Base-by-base conservation (phyloP, 2,329 filamentous ascomycete genomes). In the Arthrocladium fulminans region DNA sequence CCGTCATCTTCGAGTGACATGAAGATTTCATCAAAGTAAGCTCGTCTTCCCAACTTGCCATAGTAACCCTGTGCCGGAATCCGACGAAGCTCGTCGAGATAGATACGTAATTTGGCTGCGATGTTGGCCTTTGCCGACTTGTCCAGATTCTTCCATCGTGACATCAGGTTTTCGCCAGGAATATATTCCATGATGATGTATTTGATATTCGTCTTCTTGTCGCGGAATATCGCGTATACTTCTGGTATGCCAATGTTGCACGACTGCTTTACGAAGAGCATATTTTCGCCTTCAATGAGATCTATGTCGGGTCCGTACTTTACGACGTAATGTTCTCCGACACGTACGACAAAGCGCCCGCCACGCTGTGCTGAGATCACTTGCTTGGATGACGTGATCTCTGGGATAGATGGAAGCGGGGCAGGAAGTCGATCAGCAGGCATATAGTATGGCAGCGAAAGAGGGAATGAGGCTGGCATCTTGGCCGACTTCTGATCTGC, bases 361-460 rank as follows among this genome's bases (percentile, higher is more conserved):
- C 43, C 43, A 34, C 43, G 27, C 32, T 51, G 40, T 25, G 40
- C 23, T 32, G 51, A 34, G 17, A 52, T 47, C 39, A 52, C 27
- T 13, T 55, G 45, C 32, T 32, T 29, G 30, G 53, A 53, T 27
- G 49, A 43, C 23, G 57, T 45, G 24, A 61, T 59, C 42, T 59
- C 57, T 25, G 48, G 17, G 15, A 32, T 49, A 12, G 52, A 60
- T 48, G 58, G 59, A 25, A 60, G 54, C 22, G 45, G 27, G 15
- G 45, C 45, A 35, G 45, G 45, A 10, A 47, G 22, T 39, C 19
- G 19, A 27, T 19, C 22, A 12, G 45, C 12, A 25, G 30, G 27
- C 23, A 25, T 25, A 40, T 9, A 47, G 34, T 47, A 47, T 13
- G 45, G 45, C 22, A 47, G 40, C 20, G 20, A 8, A 43, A 43